Base-by-base conservation (phyloP, 805 yeast species). In the Schwanniomyces pseudopolymorphus region DNA sequence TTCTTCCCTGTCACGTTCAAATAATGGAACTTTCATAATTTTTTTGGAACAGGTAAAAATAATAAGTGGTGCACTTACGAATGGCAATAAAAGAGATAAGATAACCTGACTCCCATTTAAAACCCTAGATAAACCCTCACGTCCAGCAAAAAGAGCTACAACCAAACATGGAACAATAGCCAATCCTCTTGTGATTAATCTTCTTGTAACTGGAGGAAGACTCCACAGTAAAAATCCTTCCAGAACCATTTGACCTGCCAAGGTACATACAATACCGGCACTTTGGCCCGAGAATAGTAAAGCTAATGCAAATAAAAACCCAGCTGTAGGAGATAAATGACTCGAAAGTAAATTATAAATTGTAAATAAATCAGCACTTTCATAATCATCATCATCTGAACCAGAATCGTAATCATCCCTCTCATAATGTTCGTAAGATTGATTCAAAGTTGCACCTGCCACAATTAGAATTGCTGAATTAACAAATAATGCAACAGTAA, bases 181-280 rank as follows among this genome's bases (percentile, higher is more conserved):
- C 20, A 90, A 71, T n/a, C 82, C 75, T 58, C 97, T 75, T 0
- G 97, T 90, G 21, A 88, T 72, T 37, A 90, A 70, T 50, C 96
- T 77, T 45, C 96, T 79, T 2, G 85, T 72, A 69, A 90, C 90
- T 1, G 97, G 97, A 28, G 87, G 81, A 49, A 89, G 76, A 5
- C 86, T 72, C 87, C 96, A 87, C 49, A 79, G 74, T 21, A 89
- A 74, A 57, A 89, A 91, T 0, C 97, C 97, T 63, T 90, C 96
- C 58, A 89, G 83, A 7, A 90, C 95, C 82, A 89, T 88, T 63
- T 90, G 97, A 31, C 97, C 96, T 1, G 97, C 91, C 57, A 91
- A 76, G 0, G 97, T 91, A 60, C 96, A 90, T 16, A 90, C 96
- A 33, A 92, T 87, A 36, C 97, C 97, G 2, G 97, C 97, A 57